Conservation (phyloP, 1,284 basidiomycete species). For the Stereum hirsutum region DNA sequence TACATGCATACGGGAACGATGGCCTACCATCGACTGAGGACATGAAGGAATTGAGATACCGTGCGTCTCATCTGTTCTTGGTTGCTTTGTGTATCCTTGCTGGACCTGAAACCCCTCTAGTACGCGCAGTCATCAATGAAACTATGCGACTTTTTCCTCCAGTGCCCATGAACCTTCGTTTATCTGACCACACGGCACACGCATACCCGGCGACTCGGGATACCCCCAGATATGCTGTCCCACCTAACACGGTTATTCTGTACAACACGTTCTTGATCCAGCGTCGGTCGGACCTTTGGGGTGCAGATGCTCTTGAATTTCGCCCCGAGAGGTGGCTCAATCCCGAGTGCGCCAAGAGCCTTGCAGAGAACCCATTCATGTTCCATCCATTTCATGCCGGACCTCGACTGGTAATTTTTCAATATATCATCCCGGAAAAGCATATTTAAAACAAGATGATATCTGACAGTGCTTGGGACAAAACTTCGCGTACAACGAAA, state of each 20-base stretch:
- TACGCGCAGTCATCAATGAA: constrained; percentile 25
- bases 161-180: constrained; percentile 40
- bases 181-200: constrained; percentile 8
- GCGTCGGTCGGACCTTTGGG: constrained; percentile 49
- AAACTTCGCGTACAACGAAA: constrained; percentile 61
- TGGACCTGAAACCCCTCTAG: constrained; percentile 61
- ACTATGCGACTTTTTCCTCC: not conserved
- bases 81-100: constrained; percentile 33
- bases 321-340: constrained; percentile 24
- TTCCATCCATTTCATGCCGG: constrained; percentile 23
- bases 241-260: constrained; percentile 39
- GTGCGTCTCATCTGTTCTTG: constrained; percentile 58
- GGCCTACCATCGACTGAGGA: constrained; percentile 29
- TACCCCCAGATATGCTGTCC: constrained; percentile 38
- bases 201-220: constrained; percentile 1
- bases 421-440: constrained; percentile 6
- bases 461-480: constrained; percentile 57
- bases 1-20: constrained; percentile 23
- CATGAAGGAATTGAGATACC: constrained; percentile 26
- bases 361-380: constrained; percentile 20
- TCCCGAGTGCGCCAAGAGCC: constrained; percentile 14
- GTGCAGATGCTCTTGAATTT: constrained; percentile 33
- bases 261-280: constrained; percentile 48
- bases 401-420: constrained; percentile 18
- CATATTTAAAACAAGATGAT: constrained; percentile 4